Base-by-base conservation (phyloP, 1,139 yeast genomes). In the Yamadazyma sp. region DNA sequence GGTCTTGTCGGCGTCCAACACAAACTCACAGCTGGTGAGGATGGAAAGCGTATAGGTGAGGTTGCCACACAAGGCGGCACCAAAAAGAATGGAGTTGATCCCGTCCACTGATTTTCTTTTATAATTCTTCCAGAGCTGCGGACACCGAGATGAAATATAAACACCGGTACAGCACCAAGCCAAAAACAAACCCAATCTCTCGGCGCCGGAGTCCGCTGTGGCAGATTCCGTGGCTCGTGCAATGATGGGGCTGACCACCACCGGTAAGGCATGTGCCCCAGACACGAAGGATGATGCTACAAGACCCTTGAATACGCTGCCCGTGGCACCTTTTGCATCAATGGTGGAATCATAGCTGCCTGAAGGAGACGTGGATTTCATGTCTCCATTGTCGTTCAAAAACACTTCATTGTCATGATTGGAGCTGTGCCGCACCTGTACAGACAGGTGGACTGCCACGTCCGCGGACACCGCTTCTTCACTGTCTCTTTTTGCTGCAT, bases 121-220 rank as follows among this genome's bases (percentile, higher is more conserved):
- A 57, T 81, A 81, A 62, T 91, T 91, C 53, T 86, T 87, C 58
- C 75, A 66, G 34, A 91, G 65, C 56, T 91, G 98, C 0, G 98
- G 98, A 38, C 89, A 66, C 47, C 98, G 70, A 2, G 96, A 87
- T 8, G 79, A 64, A 42, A 89, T 73, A 56, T 92, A 91, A 38
- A 87, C 79, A 7, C 64, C 52, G 0, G 96, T 87, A 49, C 96
- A 88, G 4, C 77, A 57, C 95, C 96, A 92, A 0, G 97, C 94
- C 37, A 86, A 66, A 0, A 76, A 41, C 7, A 69, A 57, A 0
- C 95, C 96, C 22, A 69, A 41, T 1, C 58, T 41, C 20, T 52
- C 53, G 10, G 42, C 37, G 6, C 40, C 20, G 15, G 35, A 12
- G 12, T 32, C 22, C 5, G 36, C 24, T 2, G 29, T 44, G 24